Evolutionary conservation across 148 eudicot genomes (phyloP).

Genomic region (Rhododendron molle): DNA sequence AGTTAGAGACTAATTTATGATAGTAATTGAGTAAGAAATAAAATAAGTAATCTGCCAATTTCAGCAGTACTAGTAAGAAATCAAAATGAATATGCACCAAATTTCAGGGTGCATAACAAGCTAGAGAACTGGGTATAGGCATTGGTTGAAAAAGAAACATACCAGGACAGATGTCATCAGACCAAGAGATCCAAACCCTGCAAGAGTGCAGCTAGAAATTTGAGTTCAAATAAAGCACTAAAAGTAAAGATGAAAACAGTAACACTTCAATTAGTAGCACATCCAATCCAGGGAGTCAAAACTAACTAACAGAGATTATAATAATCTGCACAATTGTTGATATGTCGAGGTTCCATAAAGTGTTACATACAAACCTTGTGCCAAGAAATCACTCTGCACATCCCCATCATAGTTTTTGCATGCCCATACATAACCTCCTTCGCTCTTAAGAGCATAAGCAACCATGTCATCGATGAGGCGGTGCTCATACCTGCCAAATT

Average conservation of each 20-base stretch:
- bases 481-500: slow-evolving; percentile 63
- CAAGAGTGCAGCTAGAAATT: slow-evolving; percentile 5
- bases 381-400: slow-evolving; percentile 80
- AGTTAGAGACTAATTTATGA: neutral
- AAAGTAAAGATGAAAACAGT: neutral
- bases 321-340: neutral
- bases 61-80: neutral
- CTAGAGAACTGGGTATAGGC: neutral
- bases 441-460: slow-evolving; percentile 82
- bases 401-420: slow-evolving; percentile 88
- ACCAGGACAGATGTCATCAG: slow-evolving; percentile 86
- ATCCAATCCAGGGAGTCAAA: neutral
- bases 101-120: neutral
- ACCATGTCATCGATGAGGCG: slow-evolving; percentile 86
- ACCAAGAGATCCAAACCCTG: slow-evolving; percentile 79
- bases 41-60: neutral
- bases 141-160: slow-evolving; percentile 10
- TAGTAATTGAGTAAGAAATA: neutral
- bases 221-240: slow-evolving; percentile 1
- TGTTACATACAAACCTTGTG: slow-evolving; percentile 47
- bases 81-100: neutral
- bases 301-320: neutral
- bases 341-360: neutral
- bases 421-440: slow-evolving; percentile 84
- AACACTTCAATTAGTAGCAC: slow-evolving; percentile 9